Base-by-base conservation (phyloP, 192 early-diverging fungal genomes). In the Linnemannia schmuckeri region DNA sequence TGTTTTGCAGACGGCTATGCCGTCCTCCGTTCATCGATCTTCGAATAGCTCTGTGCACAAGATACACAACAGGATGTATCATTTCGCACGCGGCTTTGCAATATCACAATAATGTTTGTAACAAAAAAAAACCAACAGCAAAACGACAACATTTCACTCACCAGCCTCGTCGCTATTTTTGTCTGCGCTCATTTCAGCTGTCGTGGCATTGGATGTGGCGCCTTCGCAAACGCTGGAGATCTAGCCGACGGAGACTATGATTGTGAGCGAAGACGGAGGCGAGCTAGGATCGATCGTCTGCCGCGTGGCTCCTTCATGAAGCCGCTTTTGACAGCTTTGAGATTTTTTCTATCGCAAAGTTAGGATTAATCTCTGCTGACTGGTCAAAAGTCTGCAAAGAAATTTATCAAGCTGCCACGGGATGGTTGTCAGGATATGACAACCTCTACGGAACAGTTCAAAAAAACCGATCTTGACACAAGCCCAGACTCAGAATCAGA, bases 251-350 rank as follows among this genome's bases (percentile, higher is more conserved):
- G 88, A 89, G 13, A 91, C 92, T 3, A 72, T 80, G 30, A 95
- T 97, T 0, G 79, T 90, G 70, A 91, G 96, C 49, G 93, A 96
- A 38, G 94, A 95, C 61, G 80, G 85, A 6, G 87, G 83, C 9
- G 96, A 98, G 83, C 88, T 87, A 1, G 96, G 96, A 24, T 96
- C 96, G 5, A 88, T 97, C 17, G 95, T 97, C 4, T 90, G 91
- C 5, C 92, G 97, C 24, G 81, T 96, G 30, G 93, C 96, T 0
- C 93, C 93, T 2, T 93, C 93, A 42, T 98, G 96, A 96, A 88
- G 97, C 40, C 92, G 97, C 17, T 96, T 98, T 37, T 82, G 97
- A 97, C 27, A 94, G 90, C 33, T 97, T 98, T 81, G 97, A 98
- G 80, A 89, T 37, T 97, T 63, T 72, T 92, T 92, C 52, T 89